phyloP scores from a whole-genome alignment of 306 rosid genomes.

The Prunus mongolica region DNA sequence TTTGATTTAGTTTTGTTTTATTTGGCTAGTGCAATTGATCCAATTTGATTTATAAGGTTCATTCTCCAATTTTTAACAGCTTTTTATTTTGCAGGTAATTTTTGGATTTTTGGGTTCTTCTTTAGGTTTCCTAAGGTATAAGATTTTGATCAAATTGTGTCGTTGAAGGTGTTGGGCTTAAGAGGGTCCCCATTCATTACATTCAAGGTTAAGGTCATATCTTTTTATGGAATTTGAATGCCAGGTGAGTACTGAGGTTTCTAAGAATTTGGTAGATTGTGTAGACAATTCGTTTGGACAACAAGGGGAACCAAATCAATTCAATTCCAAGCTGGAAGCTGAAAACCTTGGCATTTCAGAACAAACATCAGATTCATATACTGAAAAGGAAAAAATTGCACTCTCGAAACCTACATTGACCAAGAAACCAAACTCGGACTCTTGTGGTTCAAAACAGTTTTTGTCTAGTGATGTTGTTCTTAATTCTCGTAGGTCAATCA shows the following conservation, averaged over 20 bases:
- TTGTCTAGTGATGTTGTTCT: constrained; percentile 34
- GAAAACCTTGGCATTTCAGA: constrained; percentile 15
- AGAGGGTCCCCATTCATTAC: neutral
- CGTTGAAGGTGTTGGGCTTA: constrained; percentile 5
- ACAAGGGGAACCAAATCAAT: constrained; percentile 31
- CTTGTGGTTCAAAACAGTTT: constrained; percentile 27
- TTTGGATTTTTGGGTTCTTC: constrained; percentile 15
- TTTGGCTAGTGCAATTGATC: neutral
- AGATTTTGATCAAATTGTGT: neutral
- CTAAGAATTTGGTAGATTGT: constrained; percentile 35
- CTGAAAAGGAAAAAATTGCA: constrained; percentile 22
- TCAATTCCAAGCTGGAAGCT: constrained; percentile 20
- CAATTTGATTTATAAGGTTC: constrained; percentile 24
- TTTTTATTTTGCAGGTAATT: neutral
- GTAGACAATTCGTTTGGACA: constrained; percentile 33
- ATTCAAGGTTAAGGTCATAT: constrained; percentile 2
- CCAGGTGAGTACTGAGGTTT: constrained; percentile 49
- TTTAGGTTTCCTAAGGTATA: neutral
- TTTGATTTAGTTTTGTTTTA: neutral
- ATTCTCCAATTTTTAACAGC: neutral
- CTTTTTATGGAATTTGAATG: constrained; percentile 93
- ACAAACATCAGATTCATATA: constrained; percentile 22
- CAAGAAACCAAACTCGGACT: constrained; percentile 39
- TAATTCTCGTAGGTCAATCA: constrained; percentile 43
- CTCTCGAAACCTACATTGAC: constrained; percentile 28